These are phyloP conservation scores for Aureobasidium sp. DNA, from an alignment of 2,329 filamentous ascomycete genomes.

Conservation along the genomic window DNA sequence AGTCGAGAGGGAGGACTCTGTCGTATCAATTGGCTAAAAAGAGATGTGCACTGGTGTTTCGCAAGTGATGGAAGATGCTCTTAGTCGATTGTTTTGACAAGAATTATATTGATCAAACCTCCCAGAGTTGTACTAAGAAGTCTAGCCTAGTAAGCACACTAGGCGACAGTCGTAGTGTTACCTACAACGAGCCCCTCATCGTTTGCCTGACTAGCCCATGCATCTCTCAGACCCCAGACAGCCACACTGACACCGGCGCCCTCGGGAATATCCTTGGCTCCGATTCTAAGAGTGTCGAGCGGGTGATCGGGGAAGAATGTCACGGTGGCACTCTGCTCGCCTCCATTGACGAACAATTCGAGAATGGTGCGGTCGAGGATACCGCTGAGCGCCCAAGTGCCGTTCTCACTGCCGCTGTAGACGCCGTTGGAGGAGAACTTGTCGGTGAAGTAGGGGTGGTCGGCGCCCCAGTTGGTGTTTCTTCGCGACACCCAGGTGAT, in stretches of 20 bases:
- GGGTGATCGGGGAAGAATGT: slow-evolving; percentile 42
- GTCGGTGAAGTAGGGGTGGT: slow-evolving; percentile 48
- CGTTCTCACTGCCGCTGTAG: slow-evolving; percentile 19
- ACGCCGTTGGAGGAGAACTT: slow-evolving; percentile 36
- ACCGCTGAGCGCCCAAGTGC: slow-evolving; percentile 36
- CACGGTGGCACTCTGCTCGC: slow-evolving; percentile 41
- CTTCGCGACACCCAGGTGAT: slow-evolving; percentile 46
- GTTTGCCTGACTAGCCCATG: slow-evolving; percentile 28
- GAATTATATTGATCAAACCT: neutral
- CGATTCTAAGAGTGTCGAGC: slow-evolving; percentile 31
- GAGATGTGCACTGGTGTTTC: neutral
- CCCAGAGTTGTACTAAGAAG: neutral
- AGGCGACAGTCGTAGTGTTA: slow-evolving; percentile 22
- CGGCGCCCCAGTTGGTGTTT: slow-evolving; percentile 37
- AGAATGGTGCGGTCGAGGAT: slow-evolving; percentile 47
- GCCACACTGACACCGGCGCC: slow-evolving; percentile 31
- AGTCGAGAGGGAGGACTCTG: neutral
- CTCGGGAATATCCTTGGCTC: slow-evolving; percentile 27
- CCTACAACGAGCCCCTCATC: slow-evolving; percentile 27
- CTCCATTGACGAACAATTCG: slow-evolving; percentile 47
- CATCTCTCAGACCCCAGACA: slow-evolving; percentile 31
- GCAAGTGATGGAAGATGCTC: neutral
- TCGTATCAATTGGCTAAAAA: neutral
- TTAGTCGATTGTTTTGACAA: too few species aligned
- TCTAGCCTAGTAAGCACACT: neutral